Evolutionary conservation across 2,329 filamentous ascomycete species (phyloP).

Genomic region (Aspergillus tanneri): DNA sequence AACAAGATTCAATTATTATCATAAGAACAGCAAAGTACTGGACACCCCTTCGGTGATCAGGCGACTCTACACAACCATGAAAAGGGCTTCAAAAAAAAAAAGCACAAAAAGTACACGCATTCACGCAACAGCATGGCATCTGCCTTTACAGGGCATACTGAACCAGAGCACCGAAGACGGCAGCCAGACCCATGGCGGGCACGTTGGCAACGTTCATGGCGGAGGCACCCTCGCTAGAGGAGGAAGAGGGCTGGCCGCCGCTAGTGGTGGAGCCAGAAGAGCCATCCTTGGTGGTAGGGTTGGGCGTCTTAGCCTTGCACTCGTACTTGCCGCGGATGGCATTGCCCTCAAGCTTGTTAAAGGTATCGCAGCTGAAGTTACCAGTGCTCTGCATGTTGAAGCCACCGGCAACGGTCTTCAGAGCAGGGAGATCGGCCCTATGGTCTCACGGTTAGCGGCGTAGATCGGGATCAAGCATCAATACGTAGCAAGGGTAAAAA

Average conservation of each 20-base stretch:
- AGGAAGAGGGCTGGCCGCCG: constrained; percentile 27
- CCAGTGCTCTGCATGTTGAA: constrained; percentile 68
- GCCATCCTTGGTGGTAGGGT: constrained; percentile 40
- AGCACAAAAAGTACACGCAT: constrained; percentile 32
- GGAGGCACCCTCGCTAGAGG: constrained; percentile 40
- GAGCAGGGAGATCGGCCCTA: constrained; percentile 68
- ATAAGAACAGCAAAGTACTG: constrained; percentile 38
- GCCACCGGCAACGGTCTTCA: constrained; percentile 68
- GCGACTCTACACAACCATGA: constrained; percentile 38
- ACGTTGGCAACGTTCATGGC: constrained; percentile 36
- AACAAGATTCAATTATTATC: constrained; percentile 44
- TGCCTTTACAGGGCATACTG: constrained; percentile 48
- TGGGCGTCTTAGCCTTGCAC: constrained; percentile 40
- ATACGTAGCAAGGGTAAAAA: too few relatives aligned
- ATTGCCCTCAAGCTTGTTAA: constrained; percentile 49
- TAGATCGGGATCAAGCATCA: too few relatives aligned
- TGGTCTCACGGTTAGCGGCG: constrained; percentile 17
- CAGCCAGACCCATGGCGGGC: constrained; percentile 43
- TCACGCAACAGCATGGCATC: constrained; percentile 27
- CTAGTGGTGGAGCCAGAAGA: constrained; percentile 31
- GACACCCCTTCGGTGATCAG: constrained; percentile 37
- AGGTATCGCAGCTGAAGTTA: constrained; percentile 59
- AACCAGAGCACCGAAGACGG: constrained; percentile 46
- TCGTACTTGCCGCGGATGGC: constrained; percentile 50
- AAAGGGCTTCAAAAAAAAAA: constrained; percentile 23